Conservation (phyloP, 2,329 filamentous ascomycete genomes). For the Colletotrichum lupini region DNA sequence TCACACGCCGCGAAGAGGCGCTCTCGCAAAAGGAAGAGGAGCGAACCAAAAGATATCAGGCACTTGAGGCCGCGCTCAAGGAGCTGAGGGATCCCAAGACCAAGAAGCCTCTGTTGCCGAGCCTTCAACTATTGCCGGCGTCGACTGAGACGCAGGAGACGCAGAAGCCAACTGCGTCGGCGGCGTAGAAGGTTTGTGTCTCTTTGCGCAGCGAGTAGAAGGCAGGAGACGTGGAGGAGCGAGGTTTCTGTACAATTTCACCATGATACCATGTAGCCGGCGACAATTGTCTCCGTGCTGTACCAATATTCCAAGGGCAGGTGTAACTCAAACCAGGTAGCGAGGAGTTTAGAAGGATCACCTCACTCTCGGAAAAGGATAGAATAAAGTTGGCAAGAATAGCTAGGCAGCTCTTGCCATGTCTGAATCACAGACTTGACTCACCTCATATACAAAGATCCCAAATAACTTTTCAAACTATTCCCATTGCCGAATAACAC, state of each 20-base stretch:
- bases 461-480: neutral
- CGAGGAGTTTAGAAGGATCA: neutral
- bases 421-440: neutral
- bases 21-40: conserved; percentile 56
- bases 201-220: neutral
- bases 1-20: conserved; percentile 62
- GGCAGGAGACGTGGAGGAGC: neutral
- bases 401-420: conserved; percentile 7
- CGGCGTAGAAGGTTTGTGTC: conserved; percentile 19
- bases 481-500: no score
- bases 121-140: conserved; percentile 40
- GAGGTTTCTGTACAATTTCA: conserved; percentile 5
- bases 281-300: neutral
- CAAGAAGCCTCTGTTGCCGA: conserved; percentile 63
- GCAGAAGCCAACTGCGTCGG: conserved; percentile 35
- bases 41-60: conserved; percentile 58
- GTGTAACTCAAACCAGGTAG: neutral
- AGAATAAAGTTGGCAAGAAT: conserved; percentile 10
- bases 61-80: conserved; percentile 65
- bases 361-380: conserved; percentile 16
- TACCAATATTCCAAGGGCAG: conserved; percentile 9
- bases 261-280: conserved; percentile 29
- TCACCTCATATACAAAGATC: conserved; percentile 26
- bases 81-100: conserved; percentile 66
- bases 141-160: neutral